Conservation (phyloP, 177 flowering plant genomes). For the Vitis hybrid region DNA sequence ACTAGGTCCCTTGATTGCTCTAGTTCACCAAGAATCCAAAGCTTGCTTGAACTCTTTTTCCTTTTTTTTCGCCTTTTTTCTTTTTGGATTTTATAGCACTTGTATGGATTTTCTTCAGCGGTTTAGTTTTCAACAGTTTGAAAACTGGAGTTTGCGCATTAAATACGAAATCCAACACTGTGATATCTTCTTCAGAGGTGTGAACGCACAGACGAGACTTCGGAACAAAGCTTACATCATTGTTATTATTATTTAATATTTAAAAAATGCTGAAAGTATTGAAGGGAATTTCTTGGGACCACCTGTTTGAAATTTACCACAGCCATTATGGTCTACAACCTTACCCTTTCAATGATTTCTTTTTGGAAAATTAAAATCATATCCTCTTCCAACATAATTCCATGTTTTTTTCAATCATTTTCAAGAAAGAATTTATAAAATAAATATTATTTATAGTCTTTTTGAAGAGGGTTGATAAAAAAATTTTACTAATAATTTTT, state of each 20-base stretch:
- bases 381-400: too few species aligned
- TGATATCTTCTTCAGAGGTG: background rate
- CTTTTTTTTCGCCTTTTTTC: background rate
- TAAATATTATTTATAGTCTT: too few species aligned
- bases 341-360: too few species aligned
- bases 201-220: constrained; percentile 15
- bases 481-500: too few species aligned
- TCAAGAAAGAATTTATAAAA: too few species aligned
- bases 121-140: background rate
- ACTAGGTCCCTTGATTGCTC: constrained; percentile 11
- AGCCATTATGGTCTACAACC: background rate
- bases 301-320: constrained; percentile 3
- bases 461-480: too few species aligned
- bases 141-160: constrained; percentile 7
- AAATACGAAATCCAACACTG: constrained; percentile 14
- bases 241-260: too few species aligned
- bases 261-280: background rate
- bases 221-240: too few species aligned
- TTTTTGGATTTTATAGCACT: background rate
- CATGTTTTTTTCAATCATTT: too few species aligned
- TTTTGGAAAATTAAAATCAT: too few species aligned
- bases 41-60: constrained; percentile 11
- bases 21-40: constrained; percentile 45
- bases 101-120: background rate
- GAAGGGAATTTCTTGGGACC: constrained; percentile 20